Evolutionary conservation across 495 filamentous ascomycete genomes (phyloP).

Genomic region (Trichoderma erinaceum): DNA sequence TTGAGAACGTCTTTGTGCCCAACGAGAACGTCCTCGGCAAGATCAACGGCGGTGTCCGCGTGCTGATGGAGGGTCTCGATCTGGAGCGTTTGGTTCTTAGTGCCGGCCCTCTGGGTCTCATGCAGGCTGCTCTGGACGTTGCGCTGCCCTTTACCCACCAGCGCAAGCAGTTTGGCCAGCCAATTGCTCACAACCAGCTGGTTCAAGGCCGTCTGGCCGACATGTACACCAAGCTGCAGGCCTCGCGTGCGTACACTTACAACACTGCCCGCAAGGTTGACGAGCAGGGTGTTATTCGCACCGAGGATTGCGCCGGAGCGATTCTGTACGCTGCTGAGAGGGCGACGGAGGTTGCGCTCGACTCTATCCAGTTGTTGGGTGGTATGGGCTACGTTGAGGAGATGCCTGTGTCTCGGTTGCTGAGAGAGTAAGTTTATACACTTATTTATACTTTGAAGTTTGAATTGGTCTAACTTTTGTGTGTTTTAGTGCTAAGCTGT

Average conservation of each 20-base stretch:
- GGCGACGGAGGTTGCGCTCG: conserved; percentile 80
- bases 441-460: not conserved
- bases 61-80: conserved; percentile 95
- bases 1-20: conserved; percentile 90
- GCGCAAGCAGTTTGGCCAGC: conserved; percentile 79
- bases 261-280: conserved; percentile 71
- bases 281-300: conserved; percentile 60
- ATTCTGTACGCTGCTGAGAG: conserved; percentile 93
- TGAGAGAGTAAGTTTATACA: conserved; percentile 56
- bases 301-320: conserved; percentile 89
- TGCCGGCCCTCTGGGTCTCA: conserved; percentile 87
- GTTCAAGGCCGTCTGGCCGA: conserved; percentile 91
- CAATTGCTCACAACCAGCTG: conserved; percentile 89
- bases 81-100: conserved; percentile 89
- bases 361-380: conserved; percentile 90
- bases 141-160: conserved; percentile 84
- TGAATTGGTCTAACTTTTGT: conserved; percentile 17
- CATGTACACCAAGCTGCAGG: conserved; percentile 92
- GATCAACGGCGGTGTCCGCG: conserved; percentile 74
- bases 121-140: conserved; percentile 87
- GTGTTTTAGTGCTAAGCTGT: conserved; percentile 52
- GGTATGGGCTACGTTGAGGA: conserved; percentile 97
- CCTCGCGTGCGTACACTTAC: conserved; percentile 73
- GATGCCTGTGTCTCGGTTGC: conserved; percentile 76
- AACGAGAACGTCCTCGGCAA: conserved; percentile 71